Evolutionary conservation across 192 early-diverging fungal genomes (phyloP).

Genomic region (Coemansia aciculifera): DNA sequence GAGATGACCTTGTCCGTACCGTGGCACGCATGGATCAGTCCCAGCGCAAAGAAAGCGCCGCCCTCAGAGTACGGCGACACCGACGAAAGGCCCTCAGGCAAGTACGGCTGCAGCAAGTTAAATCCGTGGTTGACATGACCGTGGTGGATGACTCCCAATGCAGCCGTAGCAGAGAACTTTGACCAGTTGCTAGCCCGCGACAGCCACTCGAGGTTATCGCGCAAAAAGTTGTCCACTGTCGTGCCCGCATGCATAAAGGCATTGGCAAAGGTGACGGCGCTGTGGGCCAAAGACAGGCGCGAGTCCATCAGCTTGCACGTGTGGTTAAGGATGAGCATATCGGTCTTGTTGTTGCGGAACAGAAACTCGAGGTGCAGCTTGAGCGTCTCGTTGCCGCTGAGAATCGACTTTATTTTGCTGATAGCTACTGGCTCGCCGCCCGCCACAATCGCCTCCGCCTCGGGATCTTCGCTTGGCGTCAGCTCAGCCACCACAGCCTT

Average conservation of each 20-base stretch:
- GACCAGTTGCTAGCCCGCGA: conserved; percentile 97
- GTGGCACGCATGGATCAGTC: conserved; percentile 96
- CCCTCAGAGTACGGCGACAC: conserved; percentile 92
- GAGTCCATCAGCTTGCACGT: conserved; percentile 89
- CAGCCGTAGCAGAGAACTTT: conserved; percentile 98
- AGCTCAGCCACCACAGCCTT: conserved; percentile 72
- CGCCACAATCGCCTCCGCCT: not conserved
- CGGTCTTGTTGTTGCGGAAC: conserved; percentile 93
- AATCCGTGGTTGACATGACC: conserved; percentile 89
- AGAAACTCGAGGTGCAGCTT: conserved; percentile 94
- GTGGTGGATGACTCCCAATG: conserved; percentile 96
- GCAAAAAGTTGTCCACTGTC: conserved; percentile 95
- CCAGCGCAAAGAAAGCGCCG: conserved; percentile 95
- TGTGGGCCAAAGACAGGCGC: conserved; percentile 89
- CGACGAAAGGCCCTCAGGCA: conserved; percentile 88
- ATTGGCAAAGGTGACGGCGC: conserved; percentile 93
- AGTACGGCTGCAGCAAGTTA: conserved; percentile 85
- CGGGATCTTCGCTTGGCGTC: conserved; percentile 12
- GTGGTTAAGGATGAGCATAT: conserved; percentile 92
- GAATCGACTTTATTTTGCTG: conserved; percentile 72
- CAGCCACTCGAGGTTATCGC: conserved; percentile 97
- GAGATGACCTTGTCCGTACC: conserved; percentile 73
- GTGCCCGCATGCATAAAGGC: conserved; percentile 99
- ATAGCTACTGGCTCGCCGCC: conserved; percentile 34
- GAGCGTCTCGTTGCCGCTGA: conserved; percentile 89